A percentile compares a stretch with the other conserved stretches of the same genome.
Conservation (phyloP, 164 flowering plant species). For the Amborella trichopoda region DNA sequence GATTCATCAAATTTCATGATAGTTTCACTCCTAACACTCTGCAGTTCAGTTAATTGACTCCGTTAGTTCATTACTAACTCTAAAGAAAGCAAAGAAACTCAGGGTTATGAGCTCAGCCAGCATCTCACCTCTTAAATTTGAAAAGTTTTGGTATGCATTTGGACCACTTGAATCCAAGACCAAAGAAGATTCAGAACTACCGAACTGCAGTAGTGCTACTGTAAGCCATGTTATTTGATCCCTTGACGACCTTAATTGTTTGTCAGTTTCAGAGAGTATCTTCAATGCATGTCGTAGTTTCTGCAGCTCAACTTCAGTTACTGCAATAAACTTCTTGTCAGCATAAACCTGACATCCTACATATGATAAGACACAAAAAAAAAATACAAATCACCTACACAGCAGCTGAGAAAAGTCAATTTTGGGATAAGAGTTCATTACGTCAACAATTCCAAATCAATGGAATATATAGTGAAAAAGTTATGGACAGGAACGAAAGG, state of each 20-base stretch:
- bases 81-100: no score
- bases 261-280: constrained; percentile 80
- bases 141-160: constrained; percentile 17
- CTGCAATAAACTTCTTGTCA: constrained; percentile 5
- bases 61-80: no score
- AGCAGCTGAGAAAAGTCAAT: no score
- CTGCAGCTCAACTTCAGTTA: constrained; percentile 69
- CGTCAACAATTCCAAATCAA: no score
- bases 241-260: constrained; percentile 70
- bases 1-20: no score
- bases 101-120: no score
- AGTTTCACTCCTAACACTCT: no score
- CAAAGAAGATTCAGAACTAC: constrained; percentile 31
- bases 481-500: no score
- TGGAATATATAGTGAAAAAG: no score
- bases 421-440: no score
- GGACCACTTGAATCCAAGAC: constrained; percentile 29
- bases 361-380: background rate
- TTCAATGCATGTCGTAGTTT: constrained; percentile 66
- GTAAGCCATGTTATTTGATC: constrained; percentile 93
- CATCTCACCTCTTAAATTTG: constrained; percentile 38
- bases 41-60: no score
- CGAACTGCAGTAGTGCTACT: constrained; percentile 78
- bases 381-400: background rate
- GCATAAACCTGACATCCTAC: background rate